Conservation (phyloP, 2,329 filamentous ascomycete species). For the Esteya vermicola region DNA sequence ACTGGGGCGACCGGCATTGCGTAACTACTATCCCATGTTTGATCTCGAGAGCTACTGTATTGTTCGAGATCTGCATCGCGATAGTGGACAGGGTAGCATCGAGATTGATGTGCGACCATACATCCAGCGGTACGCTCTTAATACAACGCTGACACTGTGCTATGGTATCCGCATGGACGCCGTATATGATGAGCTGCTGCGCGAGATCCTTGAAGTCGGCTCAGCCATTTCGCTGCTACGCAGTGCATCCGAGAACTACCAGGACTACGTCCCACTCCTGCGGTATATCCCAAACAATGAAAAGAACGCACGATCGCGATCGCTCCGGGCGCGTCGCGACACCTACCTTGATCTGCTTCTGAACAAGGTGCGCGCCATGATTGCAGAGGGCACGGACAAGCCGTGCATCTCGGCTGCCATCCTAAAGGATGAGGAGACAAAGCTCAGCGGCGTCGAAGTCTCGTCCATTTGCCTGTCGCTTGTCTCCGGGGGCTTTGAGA, state of each 20-base stretch:
- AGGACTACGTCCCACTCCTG: constrained; percentile 43
- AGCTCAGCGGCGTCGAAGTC: constrained; percentile 39
- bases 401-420: constrained; percentile 16
- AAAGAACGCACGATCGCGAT: constrained; percentile 45
- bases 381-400: constrained; percentile 13
- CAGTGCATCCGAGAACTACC: constrained; percentile 56
- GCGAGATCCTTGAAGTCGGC: constrained; percentile 65
- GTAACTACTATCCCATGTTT: constrained; percentile 70
- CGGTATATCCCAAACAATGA: constrained; percentile 36
- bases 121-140: constrained; percentile 63
- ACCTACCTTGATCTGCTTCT: constrained; percentile 49
- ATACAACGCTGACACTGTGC: constrained; percentile 64
- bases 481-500: constrained; percentile 70
- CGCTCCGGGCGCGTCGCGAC: constrained; percentile 24
- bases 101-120: constrained; percentile 61
- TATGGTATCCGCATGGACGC: constrained; percentile 60
- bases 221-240: constrained; percentile 62
- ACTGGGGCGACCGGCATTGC: constrained; percentile 53
- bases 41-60: constrained; percentile 61
- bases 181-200: constrained; percentile 37
- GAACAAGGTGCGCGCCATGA: constrained; percentile 27
- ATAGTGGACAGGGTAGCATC: constrained; percentile 26
- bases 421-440: constrained; percentile 14
- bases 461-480: constrained; percentile 58
- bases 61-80: constrained; percentile 55